Base-by-base conservation (phyloP, 768 basidiomycete genomes). In the Flagelloscypha sp. region DNA sequence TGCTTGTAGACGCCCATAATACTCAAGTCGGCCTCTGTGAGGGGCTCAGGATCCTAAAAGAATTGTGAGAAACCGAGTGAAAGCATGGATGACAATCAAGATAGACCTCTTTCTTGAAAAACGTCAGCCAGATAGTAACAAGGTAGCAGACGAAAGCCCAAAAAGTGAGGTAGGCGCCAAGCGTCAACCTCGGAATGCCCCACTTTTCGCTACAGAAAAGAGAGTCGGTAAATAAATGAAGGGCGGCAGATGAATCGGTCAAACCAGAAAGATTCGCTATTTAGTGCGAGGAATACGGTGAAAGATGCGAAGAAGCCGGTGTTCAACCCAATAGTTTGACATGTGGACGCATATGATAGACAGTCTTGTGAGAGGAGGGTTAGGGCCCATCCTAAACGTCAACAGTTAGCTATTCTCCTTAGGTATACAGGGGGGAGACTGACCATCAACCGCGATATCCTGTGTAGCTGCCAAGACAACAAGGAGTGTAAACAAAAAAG, bases 401-500 rank as follows among this genome's bases (percentile, higher is more conserved):
- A 23, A 32, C 49, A 23, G 19, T 35, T n/a, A 31, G n/a, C 32
- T 9, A 13, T 21, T 24, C 21, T n/a, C n/a, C n/a, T n/a, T 16
- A 29, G 23, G 10, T 64, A 27, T 9, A 27, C 21, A 23, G 17
- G 20, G 48, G 35, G 58, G 33, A 6, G 37, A 44, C 63, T 48
- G 68, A 93, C 88, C 94, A 51, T 98, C 94, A 20, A 98, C 94
- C 29, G 94, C 94, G 39, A 98, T 98, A 56, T 98, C 93, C 76
- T 99, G 95, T 0, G 95, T 99, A 6, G 95, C 95, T 12, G 95
- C 92, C 49, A 98, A 85, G 46, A 90, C 74, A 22, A 99, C 93
- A 24, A 99, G 74, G 20, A 79, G 71, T 2, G 90, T 87, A 54
- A 97, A 99, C 15, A 92, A 62, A 32, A 72, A 61, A 3, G 94